Base-by-base conservation (phyloP, 139 green algal species). In the Chara braunii region DNA sequence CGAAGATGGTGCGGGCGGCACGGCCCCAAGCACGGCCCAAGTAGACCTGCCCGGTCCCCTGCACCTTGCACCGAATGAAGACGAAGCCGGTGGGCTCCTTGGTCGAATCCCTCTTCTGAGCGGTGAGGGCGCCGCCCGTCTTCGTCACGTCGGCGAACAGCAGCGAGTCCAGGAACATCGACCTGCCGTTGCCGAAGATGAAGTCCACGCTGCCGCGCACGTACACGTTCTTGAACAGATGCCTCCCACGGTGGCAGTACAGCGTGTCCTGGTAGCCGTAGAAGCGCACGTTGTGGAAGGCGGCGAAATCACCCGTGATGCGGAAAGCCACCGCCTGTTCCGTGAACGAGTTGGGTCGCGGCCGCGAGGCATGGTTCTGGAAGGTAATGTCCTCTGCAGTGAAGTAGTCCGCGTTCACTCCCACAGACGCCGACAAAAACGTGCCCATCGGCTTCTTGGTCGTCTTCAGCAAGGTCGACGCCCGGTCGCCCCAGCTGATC, bases 321-420 rank as follows among this genome's bases (percentile, higher is more conserved):
- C 57, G 57, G 26, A 66, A 59, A 24, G 57, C 57, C 36, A 66
- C 57, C 3, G 57, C 57, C 57, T 66, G 57, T 24, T 32, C 29
- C 29, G n/a, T 26, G 8, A 4, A 59, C 22, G 57, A 57, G 36
- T 59, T 58, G 18, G 57, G 57, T 26, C 42, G 36, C 4, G 57
- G 57, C 1, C 57, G 57, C 37, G 35, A 29, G 29, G 23, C 43
- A 23, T 29, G 12, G 34, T 66, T 66, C 3, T 54, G 14, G 7
- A 66, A 59, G 35, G 54, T 59, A n/a, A 66, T 53, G 57, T 66
- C 54, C 29, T 57, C 23, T 12, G 14, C 22, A 30, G 57, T 66
- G 57, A 66, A 66, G 36, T 66, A 24, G 37, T 54, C 37, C 3
- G 36, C 57, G 18, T 57, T 42, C 2, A 59, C 57, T 2, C 18